phyloP scores from a whole-genome alignment of 116 monocot species.

The Zostera marina region DNA sequence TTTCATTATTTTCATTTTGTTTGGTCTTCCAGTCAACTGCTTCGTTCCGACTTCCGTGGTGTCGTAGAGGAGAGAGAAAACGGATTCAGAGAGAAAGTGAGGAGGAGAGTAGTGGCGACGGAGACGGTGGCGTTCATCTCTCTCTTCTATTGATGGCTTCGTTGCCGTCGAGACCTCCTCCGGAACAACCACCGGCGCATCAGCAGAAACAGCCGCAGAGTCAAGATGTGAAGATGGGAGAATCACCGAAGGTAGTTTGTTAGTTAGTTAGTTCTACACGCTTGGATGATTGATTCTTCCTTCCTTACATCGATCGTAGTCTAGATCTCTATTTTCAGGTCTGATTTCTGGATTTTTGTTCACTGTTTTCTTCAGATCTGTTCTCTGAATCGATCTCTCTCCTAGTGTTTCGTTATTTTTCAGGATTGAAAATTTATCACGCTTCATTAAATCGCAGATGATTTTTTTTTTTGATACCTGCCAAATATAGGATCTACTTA shows the following conservation, averaged over 20 bases:
- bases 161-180: not conserved
- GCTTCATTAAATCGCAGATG: too few relatives aligned
- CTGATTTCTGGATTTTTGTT: too few relatives aligned
- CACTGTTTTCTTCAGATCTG: too few relatives aligned
- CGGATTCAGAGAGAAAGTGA: not conserved
- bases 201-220: not conserved
- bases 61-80: not conserved
- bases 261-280: not conserved
- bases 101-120: not conserved
- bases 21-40: not conserved
- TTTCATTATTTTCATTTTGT: too few relatives aligned
- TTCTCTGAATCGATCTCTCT: too few relatives aligned
- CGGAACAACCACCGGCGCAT: not conserved
- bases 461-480: too few relatives aligned
- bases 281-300: not conserved
- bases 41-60: not conserved
- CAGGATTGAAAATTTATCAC: too few relatives aligned
- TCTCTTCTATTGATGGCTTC: not conserved
- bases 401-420: too few relatives aligned
- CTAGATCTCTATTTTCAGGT: not conserved
- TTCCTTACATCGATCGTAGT: not conserved
- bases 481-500: too few relatives aligned
- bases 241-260: constrained; percentile 1
- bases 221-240: constrained; percentile 4
- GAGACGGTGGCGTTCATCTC: too few relatives aligned